Base-by-base conservation (phyloP, 768 basidiomycete species). In the Lactifluus volemus region DNA sequence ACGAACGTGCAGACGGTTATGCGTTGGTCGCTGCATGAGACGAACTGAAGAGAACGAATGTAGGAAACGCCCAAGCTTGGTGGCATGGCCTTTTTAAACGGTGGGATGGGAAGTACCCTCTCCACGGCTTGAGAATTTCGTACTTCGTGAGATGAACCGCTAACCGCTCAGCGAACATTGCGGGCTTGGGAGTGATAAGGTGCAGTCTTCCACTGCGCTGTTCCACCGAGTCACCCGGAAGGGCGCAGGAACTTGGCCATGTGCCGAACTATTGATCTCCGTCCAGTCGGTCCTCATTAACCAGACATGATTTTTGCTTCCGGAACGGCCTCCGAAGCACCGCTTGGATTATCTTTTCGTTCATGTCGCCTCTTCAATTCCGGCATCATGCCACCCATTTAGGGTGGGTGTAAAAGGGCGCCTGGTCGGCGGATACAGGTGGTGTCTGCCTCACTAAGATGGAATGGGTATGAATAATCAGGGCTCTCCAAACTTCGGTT, bases 1-100 rank as follows among this genome's bases (percentile, higher is more conserved):
- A 64, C 84, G 78, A 53, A 86, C 79, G 67, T 85, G 85, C 49
- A 86, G 78, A 49, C 82, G 80, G 52, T 78, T 77, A 71, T 86
- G 84, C 42, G 85, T 85, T 38, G 84, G 80, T 52, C 79, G 81
- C 67, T 85, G 84, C 75, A 84, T 81, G 67, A 73, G 70, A 54
- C 73, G 71, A 47, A 68, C 69, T 48, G 72, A 72, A 62, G 71
- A 68, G 70, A 49, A 73, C 71, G 65, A 72, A 73, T 72, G 73
- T 73, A 64, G 56, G 59, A 58, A 58, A 58, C 60, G 55, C 54
- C 55, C 34, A 49, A 44, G 17, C 36, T n/a, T 57, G 41, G 52
- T 44, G 47, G 45, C 48, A 49, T 57, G 60, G 63, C 55, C 60
- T 50, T 62, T 25, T 62, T 64, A 64, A 63, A 49, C 52, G 25